phyloP scores from a whole-genome alignment of 306 rosid genomes.

The Fragaria ananassa region DNA sequence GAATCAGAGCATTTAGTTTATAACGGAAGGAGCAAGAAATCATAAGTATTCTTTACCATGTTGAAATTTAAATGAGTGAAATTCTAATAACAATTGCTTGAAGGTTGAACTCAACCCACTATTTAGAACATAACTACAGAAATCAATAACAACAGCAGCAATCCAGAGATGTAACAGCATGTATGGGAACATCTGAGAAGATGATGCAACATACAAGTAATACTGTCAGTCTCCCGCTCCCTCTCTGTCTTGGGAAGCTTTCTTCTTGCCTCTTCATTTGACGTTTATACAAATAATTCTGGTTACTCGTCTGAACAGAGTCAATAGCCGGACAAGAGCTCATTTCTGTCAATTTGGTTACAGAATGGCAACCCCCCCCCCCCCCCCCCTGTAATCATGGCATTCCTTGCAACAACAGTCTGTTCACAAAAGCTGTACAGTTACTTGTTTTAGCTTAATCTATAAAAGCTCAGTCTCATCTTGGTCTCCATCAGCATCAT shows the following conservation, averaged over 20 bases:
- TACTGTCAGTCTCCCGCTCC: not conserved
- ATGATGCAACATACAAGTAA: not conserved
- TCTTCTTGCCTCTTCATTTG: not conserved
- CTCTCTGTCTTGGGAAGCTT: not conserved
- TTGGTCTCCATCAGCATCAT: constrained; percentile 95
- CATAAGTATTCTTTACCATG: no score
- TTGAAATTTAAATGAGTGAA: no score
- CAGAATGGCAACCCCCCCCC: not conserved
- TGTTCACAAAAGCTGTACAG: constrained; percentile 7
- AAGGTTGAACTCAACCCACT: not conserved
- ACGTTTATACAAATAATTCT: not conserved
- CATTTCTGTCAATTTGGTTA: not conserved
- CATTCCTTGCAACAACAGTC: constrained; percentile 13
- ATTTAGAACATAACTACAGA: not conserved
- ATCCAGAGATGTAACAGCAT: not conserved
- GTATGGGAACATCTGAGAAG: not conserved
- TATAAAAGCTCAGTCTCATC: constrained; percentile 85
- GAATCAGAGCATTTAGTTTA: no score
- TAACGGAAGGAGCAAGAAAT: no score
- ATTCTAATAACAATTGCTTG: no score
- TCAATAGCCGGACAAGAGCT: not conserved
- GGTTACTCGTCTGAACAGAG: not conserved
- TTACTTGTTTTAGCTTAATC: constrained; percentile 14
- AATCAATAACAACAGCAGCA: not conserved
- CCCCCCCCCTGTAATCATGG: constrained; percentile 3